phyloP scores from a whole-genome alignment of 2,329 filamentous ascomycete genomes.

The Trichoderma aggressivum region DNA sequence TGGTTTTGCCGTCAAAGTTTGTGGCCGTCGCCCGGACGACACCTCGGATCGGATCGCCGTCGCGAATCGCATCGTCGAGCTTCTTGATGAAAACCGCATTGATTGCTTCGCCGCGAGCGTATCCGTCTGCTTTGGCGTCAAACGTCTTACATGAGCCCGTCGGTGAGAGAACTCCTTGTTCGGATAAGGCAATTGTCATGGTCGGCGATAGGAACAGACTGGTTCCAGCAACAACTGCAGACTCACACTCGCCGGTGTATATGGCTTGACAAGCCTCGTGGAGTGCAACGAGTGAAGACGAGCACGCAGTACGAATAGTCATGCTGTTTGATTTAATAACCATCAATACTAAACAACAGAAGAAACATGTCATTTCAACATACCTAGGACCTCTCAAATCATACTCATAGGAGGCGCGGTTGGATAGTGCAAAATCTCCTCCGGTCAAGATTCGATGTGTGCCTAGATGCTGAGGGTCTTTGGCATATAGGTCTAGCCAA shows the following conservation, averaged over 20 bases:
- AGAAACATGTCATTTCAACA: not conserved
- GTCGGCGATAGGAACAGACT: conserved; percentile 32
- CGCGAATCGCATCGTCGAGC: conserved; percentile 43
- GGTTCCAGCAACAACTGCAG: conserved; percentile 31
- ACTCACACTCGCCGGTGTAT: conserved; percentile 25
- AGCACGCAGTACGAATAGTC: conserved; percentile 39
- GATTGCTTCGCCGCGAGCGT: conserved; percentile 49
- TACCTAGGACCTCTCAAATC: conserved; percentile 34
- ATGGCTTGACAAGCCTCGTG: conserved; percentile 36
- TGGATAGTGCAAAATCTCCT: conserved; percentile 30
- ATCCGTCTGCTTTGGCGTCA: conserved; percentile 47
- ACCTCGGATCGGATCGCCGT: conserved; percentile 42
- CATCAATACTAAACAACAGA: not conserved
- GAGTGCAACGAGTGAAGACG: conserved; percentile 35
- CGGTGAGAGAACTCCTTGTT: conserved; percentile 36
- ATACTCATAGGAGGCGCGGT: conserved; percentile 33
- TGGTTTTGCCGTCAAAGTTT: conserved; percentile 43
- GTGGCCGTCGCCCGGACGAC: conserved; percentile 37
- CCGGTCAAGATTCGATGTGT: conserved; percentile 25
- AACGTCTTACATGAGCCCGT: conserved; percentile 36
- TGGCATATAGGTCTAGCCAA: conserved; percentile 23
- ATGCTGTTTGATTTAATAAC: conserved; percentile 21
- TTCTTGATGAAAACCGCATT: conserved; percentile 45
- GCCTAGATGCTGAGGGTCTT: conserved; percentile 23
- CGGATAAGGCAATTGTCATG: conserved; percentile 27